Evolutionary conservation across 179 eudicot genomes (phyloP).

Genomic region (Silene noctiflora): DNA sequence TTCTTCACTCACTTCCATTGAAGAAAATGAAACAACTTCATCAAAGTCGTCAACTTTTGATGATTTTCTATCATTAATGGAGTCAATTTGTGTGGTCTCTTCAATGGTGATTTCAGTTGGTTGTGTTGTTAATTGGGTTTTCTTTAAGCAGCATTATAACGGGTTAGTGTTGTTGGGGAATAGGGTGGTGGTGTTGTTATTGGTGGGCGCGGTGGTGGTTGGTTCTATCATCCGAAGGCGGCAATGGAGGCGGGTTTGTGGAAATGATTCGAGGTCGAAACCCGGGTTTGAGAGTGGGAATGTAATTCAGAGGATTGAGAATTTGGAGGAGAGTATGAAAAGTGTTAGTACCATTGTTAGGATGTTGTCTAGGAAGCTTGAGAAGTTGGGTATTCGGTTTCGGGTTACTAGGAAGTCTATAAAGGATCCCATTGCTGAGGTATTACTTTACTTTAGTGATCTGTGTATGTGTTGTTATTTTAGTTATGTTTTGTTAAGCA

Average conservation of each 20-base stretch:
- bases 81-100: conserved; percentile 49
- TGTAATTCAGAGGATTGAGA: conserved; percentile 78
- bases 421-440: conserved; percentile 92
- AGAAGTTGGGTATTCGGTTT: conserved; percentile 89
- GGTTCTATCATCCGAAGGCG: conserved; percentile 65
- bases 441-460: conserved; percentile 25
- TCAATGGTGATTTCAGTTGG: conserved; percentile 53
- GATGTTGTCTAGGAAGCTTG: conserved; percentile 81
- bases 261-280: conserved; percentile 28
- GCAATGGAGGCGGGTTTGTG: conserved; percentile 76
- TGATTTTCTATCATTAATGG: conserved; percentile 47
- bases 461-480: not conserved
- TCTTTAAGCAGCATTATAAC: conserved; percentile 35
- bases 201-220: conserved; percentile 56
- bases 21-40: conserved; percentile 9
- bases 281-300: conserved; percentile 40
- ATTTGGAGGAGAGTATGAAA: conserved; percentile 72
- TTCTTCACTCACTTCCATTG: conserved; percentile 21
- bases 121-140: conserved; percentile 34
- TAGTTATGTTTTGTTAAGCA: not conserved
- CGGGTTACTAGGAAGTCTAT: conserved; percentile 65
- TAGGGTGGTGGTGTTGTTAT: conserved; percentile 43
- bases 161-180: conserved; percentile 49
- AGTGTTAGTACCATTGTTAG: conserved; percentile 50
- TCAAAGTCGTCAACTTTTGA: conserved; percentile 40